Evolutionary conservation across 1,284 basidiomycete genomes (phyloP).

Genomic region (Austroboletus niveus): DNA sequence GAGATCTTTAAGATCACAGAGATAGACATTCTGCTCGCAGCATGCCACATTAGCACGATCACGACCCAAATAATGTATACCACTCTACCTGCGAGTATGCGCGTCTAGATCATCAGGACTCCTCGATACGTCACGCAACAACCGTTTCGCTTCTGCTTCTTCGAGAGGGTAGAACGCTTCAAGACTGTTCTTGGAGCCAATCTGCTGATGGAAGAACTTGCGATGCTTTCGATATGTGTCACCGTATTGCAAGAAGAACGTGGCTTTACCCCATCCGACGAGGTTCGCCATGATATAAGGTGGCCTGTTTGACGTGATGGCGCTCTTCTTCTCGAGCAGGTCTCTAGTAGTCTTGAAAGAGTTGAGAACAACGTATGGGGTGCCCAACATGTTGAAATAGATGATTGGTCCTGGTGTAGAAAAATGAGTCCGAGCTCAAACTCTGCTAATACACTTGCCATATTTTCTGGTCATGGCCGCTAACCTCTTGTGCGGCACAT

Average conservation of each 20-base stretch:
- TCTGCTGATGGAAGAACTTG: constrained; percentile 18
- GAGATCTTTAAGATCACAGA: constrained; percentile 16
- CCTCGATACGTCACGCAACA: constrained; percentile 14
- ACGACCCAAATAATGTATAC: too few species aligned
- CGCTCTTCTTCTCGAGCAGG: constrained; percentile 23
- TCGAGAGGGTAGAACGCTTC: constrained; percentile 8
- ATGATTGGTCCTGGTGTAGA: constrained; percentile 23
- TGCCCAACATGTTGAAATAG: constrained; percentile 10
- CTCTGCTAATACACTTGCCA: constrained; percentile 33
- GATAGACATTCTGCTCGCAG: neutral
- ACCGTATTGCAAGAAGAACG: constrained; percentile 22
- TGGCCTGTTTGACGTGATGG: constrained; percentile 19
- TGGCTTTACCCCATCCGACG: constrained; percentile 23
- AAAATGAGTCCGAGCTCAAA: constrained; percentile 20
- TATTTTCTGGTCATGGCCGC: constrained; percentile 43
- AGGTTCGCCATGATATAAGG: constrained; percentile 20
- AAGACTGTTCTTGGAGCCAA: constrained; percentile 19
- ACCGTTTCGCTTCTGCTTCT: constrained; percentile 5
- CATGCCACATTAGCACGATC: neutral
- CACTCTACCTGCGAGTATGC: too few species aligned
- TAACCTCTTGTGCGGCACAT: constrained; percentile 41
- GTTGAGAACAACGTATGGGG: constrained; percentile 17
- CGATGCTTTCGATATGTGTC: constrained; percentile 16
- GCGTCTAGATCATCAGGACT: neutral
- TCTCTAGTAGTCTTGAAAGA: constrained; percentile 11